Percentiles rank a stretch among this genome's conserved stretches.
phyloP scores from a whole-genome alignment of 305 asterid genomes.

The Andrographis paniculata region DNA sequence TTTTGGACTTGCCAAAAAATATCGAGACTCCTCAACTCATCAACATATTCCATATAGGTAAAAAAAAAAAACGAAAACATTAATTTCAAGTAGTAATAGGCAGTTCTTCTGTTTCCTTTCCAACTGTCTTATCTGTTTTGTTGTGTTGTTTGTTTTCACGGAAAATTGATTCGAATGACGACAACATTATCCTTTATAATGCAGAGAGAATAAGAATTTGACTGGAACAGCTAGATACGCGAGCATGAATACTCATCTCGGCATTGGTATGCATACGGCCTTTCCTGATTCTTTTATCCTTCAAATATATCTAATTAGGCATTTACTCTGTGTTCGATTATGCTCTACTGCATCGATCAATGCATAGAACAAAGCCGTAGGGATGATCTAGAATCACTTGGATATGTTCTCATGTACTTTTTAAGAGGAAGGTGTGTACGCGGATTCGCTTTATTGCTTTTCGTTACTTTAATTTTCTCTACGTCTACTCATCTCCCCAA shows the following conservation, averaged over 20 bases:
- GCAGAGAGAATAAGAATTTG: constrained; percentile 93
- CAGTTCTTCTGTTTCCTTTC: no score
- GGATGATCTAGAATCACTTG: constrained; percentile 95
- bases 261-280: constrained; percentile 58
- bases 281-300: constrained; percentile 15
- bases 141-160: constrained; percentile 2
- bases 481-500: constrained; percentile 26
- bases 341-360: constrained; percentile 20
- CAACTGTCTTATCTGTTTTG: constrained; percentile 3
- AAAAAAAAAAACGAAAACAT: no score
- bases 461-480: constrained; percentile 14
- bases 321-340: no score
- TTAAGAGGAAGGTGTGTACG: constrained; percentile 72
- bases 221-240: constrained; percentile 97
- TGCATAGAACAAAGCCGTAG: constrained; percentile 87
- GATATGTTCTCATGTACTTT: constrained; percentile 92
- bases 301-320: constrained; percentile 14
- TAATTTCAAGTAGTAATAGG: no score
- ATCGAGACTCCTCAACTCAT: constrained; percentile 69
- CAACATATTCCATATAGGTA: constrained; percentile 92
- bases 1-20: constrained; percentile 95
- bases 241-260: constrained; percentile 94
- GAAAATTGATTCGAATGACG: no score
- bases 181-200: constrained; percentile 17
- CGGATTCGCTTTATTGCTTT: constrained; percentile 5